A percentile compares a stretch with the other conserved stretches of the same genome.
Evolutionary conservation across 176 grass and related monocot species (phyloP).

Genomic region (Carex pumila): DNA sequence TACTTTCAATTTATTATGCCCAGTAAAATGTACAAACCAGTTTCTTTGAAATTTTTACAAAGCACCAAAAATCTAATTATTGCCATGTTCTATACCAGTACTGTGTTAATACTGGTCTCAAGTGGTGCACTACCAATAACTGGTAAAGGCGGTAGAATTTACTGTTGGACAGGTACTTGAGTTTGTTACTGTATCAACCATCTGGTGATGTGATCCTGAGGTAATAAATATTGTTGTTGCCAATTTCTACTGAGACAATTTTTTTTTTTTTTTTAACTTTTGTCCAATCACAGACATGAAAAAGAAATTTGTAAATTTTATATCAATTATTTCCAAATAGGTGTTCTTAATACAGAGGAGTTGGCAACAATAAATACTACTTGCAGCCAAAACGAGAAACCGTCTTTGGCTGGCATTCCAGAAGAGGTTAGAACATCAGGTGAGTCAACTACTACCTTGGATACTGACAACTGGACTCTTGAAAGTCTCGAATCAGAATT

Average conservation of each 20-base stretch:
- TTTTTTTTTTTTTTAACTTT: neutral
- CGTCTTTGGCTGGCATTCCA: constrained; percentile 38
- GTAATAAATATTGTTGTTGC: neutral
- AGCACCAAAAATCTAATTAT: neutral
- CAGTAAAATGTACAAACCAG: neutral
- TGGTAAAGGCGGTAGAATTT: neutral
- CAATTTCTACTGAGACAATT: neutral
- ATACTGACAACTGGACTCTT: constrained; percentile 41
- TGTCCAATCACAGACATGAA: neutral
- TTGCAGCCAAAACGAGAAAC: constrained; percentile 35
- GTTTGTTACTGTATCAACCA: neutral
- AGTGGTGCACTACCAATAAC: neutral
- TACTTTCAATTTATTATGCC: neutral
- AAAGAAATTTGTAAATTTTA: neutral
- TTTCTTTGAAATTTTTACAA: neutral
- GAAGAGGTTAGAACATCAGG: constrained; percentile 59
- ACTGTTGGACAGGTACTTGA: neutral
- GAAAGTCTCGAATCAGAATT: constrained; percentile 66
- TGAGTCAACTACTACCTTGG: constrained; percentile 53
- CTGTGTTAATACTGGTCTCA: neutral
- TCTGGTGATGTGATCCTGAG: neutral
- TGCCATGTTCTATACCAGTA: neutral
- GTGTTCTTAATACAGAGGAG: constrained; percentile 75
- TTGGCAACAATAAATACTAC: constrained; percentile 62
- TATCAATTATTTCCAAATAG: constrained; percentile 20